Percentiles rank a stretch among this genome's conserved stretches.
phyloP scores from a whole-genome alignment of 768 basidiomycete genomes.

The Leccinum aurantiacum region DNA sequence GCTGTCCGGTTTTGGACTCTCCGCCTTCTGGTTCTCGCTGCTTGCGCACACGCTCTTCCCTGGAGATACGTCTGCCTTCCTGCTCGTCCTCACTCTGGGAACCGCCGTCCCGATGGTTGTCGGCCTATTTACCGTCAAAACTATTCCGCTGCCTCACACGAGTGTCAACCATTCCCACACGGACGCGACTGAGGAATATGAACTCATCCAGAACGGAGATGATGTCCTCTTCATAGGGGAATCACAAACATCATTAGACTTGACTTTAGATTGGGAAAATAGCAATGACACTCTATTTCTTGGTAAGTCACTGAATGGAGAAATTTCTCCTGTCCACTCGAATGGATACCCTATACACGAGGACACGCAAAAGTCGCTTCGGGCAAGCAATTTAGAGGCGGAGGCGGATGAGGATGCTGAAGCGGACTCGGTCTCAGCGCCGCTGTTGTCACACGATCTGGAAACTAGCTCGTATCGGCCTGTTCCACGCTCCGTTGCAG shows the following conservation, averaged over 20 bases:
- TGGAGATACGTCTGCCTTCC: constrained; percentile 74
- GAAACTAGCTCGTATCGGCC: constrained; percentile 23
- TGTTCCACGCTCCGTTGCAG: constrained; percentile 15
- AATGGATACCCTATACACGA: constrained; percentile 29
- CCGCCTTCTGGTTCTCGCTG: constrained; percentile 86
- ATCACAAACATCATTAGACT: constrained; percentile 26
- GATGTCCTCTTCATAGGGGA: constrained; percentile 26
- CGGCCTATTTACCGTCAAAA: constrained; percentile 68
- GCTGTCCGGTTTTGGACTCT: constrained; percentile 85
- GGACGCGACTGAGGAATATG: constrained; percentile 17
- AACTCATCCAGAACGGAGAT: constrained; percentile 19
- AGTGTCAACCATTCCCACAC: constrained; percentile 10
- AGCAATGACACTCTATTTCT: constrained; percentile 37
- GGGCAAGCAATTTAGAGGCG: constrained; percentile 27
- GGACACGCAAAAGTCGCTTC: constrained; percentile 35
- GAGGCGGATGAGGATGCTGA: constrained; percentile 8
- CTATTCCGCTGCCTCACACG: constrained; percentile 57
- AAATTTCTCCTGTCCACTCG: constrained; percentile 30
- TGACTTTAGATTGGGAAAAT: constrained; percentile 67
- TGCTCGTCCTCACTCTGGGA: constrained; percentile 74
- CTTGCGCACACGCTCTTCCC: constrained; percentile 71
- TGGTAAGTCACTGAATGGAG: constrained; percentile 27
- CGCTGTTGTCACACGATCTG: constrained; percentile 22
- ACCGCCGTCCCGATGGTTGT: constrained; percentile 77
- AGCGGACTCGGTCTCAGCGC: constrained; percentile 20